phyloP scores from a whole-genome alignment of 768 basidiomycete species.

The Scleroderma citrinum region DNA sequence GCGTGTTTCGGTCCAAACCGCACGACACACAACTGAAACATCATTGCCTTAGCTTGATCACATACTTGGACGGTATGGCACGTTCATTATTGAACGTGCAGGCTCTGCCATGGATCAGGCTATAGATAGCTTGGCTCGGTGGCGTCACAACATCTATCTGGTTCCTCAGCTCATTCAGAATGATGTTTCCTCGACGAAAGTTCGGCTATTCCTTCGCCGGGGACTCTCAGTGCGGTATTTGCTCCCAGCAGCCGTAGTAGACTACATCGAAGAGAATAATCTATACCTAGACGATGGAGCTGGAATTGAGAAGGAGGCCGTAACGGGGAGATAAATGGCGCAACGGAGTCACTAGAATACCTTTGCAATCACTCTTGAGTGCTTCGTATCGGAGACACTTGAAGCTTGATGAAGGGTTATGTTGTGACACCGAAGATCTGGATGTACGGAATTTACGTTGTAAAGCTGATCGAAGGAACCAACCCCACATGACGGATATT shows the following conservation, averaged over 20 bases:
- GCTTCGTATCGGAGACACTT: background rate
- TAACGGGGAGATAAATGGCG: conserved; percentile 23
- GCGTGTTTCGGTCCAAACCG: conserved; percentile 6
- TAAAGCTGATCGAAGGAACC: too few species aligned
- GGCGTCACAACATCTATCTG: conserved; percentile 83
- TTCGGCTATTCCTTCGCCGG: conserved; percentile 69
- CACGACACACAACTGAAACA: conserved; percentile 6
- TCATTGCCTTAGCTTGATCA: conserved; percentile 68
- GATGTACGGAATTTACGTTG: too few species aligned
- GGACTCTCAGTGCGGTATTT: conserved; percentile 86
- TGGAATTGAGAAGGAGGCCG: conserved; percentile 32
- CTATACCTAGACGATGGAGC: conserved; percentile 63
- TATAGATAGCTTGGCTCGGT: conserved; percentile 64
- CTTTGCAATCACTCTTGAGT: conserved; percentile 6
- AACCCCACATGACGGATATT: too few species aligned
- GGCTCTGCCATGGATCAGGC: conserved; percentile 89
- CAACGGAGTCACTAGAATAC: conserved; percentile 10
- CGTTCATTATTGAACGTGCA: conserved; percentile 90
- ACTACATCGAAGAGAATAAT: conserved; percentile 87
- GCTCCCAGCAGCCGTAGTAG: conserved; percentile 83
- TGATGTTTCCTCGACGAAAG: conserved; percentile 95
- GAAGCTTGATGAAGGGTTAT: too few species aligned
- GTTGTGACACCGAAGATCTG: too few species aligned
- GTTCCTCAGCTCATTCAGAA: conserved; percentile 95
- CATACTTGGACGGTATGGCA: conserved; percentile 92